Conservation (phyloP, 1,284 basidiomycete species). For the Ceratobasidium papillatum region DNA sequence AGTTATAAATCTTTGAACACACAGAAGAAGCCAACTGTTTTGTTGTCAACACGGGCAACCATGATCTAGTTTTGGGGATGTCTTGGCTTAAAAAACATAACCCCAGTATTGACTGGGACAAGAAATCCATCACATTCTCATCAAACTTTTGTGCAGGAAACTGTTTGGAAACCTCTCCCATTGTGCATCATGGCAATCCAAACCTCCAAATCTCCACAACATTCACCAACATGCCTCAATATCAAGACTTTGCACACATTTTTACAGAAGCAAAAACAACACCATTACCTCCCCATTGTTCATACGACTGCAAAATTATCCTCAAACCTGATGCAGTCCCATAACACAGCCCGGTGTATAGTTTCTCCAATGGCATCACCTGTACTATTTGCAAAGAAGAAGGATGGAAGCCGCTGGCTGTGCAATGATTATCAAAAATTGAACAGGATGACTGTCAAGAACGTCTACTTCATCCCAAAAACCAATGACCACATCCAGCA, state of each 20-base stretch:
- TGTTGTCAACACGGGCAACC: slow-evolving; percentile 10
- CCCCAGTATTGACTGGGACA: slow-evolving; percentile 42
- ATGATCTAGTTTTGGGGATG: slow-evolving; percentile 42
- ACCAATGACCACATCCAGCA: slow-evolving; percentile 48
- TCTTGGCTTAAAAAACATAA: slow-evolving; percentile 42
- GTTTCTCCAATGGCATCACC: too few relatives aligned
- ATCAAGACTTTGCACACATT: slow-evolving; percentile 39
- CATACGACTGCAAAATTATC: slow-evolving; percentile 46
- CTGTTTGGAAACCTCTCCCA: neutral
- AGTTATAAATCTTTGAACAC: neutral
- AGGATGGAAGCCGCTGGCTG: too few relatives aligned
- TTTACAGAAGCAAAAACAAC: slow-evolving; percentile 40
- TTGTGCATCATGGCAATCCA: too few relatives aligned
- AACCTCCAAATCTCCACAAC: neutral
- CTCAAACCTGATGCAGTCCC: too few relatives aligned
- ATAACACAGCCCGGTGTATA: too few relatives aligned
- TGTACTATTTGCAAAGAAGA: too few relatives aligned
- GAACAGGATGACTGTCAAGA: too few relatives aligned
- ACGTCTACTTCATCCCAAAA: slow-evolving; percentile 46
- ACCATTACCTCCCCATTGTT: slow-evolving; percentile 40
- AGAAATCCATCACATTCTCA: neutral
- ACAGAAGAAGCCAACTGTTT: neutral
- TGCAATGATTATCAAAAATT: too few relatives aligned
- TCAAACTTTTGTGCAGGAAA: neutral
- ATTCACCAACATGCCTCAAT: slow-evolving; percentile 11